Base-by-base conservation (phyloP, 176 grass and related monocot genomes). In the Eragrostis nindensis region DNA sequence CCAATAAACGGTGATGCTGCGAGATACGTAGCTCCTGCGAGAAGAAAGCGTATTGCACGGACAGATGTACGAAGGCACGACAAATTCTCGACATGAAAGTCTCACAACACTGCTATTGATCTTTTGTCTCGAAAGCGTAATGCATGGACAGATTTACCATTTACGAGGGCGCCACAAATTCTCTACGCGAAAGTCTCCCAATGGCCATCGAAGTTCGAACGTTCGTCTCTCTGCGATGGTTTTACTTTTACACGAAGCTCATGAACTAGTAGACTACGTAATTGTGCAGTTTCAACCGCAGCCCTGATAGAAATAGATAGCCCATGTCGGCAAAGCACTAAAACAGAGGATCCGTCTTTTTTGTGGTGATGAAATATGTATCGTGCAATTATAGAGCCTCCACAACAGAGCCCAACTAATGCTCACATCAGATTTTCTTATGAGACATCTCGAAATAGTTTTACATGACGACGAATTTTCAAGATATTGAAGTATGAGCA, bases 1-100 rank as follows among this genome's bases (percentile, higher is more conserved):
- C 48, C 69, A 74, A 66, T 76, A 27, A 48, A 48, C 48, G 40
- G 30, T 80, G 69, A 67, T 46, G 48, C 68, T 21, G 19, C 38
- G 7, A 29, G 46, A 54, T 78, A 30, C 12, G 25, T 38, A 16
- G 47, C n/a, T 15, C 46, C 44, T 41, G 42, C 40, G 26, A 70
- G 18, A 41, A 29, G 17, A 56, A 42, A 19, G 1, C 0, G 62
- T 16, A 11, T 17, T 1, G 11, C 10, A 21, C 32, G 25, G 68
- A 74, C 49, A 14, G 18, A 38, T 74, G 5, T 3, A 10, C 1
- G 16, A 19, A 11, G 16, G 40, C 3, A 69, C 59, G 4, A 5
- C 16, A 84, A 17, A 5, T 26, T 7, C 57, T 49, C 17, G 9
- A 36, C 40, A 27, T 32, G 13, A 63, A 75, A 53, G 39, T n/a